Evolutionary conservation across 345 rosid genomes (phyloP).

Genomic region (Noccaea caerulescens): DNA sequence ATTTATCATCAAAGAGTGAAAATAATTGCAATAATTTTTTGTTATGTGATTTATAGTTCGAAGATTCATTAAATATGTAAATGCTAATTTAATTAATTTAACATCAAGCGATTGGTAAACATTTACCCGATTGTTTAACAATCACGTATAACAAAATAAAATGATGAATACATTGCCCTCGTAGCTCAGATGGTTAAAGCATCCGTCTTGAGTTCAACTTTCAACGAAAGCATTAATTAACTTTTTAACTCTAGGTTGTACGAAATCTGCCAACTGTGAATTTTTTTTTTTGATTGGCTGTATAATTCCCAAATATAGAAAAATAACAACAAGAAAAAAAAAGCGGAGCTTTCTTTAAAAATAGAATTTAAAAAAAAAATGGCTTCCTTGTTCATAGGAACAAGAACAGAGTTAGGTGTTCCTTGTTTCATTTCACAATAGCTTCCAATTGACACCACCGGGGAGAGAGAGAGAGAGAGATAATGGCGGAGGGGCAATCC

Average conservation of each 20-base stretch:
- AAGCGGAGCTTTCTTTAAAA: slow-evolving; percentile 11
- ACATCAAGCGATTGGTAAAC: too few species aligned
- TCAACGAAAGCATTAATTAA: slow-evolving; percentile 64
- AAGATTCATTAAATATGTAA: too few species aligned
- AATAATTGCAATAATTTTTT: too few species aligned
- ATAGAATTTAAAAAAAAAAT: slow-evolving; percentile 15
- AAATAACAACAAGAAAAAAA: slow-evolving; percentile 3
- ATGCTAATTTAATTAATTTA: too few species aligned
- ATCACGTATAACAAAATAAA: too few species aligned
- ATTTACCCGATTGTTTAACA: too few species aligned
- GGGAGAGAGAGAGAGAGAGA: slow-evolving; percentile 30
- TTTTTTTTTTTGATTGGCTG: background rate
- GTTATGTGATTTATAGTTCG: too few species aligned
- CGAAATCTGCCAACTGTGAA: background rate
- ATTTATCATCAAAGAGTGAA: too few species aligned
- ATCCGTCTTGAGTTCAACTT: slow-evolving; percentile 95
- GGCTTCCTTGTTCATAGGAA: slow-evolving; percentile 28
- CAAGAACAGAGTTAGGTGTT: slow-evolving; percentile 13
- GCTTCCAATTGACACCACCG: slow-evolving; percentile 26
- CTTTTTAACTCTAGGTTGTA: background rate
- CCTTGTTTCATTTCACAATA: slow-evolving; percentile 27
- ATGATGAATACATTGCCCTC: slow-evolving; percentile 49
- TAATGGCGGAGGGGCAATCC: slow-evolving; percentile 44
- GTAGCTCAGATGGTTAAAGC: slow-evolving; percentile 98
- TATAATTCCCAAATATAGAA: slow-evolving; percentile 28